Conservation (phyloP, 2,329 filamentous ascomycete species). For the Verticillium albo-atrum region DNA sequence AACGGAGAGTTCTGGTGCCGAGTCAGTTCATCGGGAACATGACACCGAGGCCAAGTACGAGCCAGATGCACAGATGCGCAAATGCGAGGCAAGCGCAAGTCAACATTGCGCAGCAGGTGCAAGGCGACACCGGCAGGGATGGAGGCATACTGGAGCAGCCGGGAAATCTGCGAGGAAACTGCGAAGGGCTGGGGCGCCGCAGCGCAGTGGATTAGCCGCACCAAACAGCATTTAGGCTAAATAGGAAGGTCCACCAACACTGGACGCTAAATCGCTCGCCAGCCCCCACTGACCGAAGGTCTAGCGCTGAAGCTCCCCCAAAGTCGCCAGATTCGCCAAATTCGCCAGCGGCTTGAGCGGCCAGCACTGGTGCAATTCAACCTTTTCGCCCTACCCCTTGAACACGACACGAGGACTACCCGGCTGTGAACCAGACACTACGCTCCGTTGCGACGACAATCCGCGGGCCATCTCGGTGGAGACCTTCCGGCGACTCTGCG, state of each 20-base stretch:
- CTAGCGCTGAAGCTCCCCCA: background rate
- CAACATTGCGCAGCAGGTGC: background rate
- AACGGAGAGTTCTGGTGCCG: background rate
- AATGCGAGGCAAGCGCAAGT: background rate
- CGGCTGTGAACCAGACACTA: background rate
- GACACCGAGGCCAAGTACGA: background rate
- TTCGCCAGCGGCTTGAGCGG: background rate
- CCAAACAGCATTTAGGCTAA: constrained; percentile 10
- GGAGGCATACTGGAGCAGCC: background rate
- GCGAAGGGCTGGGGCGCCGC: background rate
- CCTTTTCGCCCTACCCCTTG: background rate
- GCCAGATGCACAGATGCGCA: background rate
- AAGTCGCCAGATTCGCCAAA: background rate
- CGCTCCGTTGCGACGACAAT: background rate
- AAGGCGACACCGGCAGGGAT: background rate
- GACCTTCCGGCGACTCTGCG: background rate
- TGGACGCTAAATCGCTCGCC: background rate
- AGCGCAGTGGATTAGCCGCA: constrained; percentile 8
- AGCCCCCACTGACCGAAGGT: background rate
- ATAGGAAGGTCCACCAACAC: background rate
- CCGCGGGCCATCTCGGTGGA: background rate
- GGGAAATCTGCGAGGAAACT: background rate
- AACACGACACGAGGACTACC: background rate
- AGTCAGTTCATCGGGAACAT: background rate
- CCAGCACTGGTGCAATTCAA: background rate